Base-by-base conservation (phyloP, 1,139 yeast genomes). In the Protomyces inouyei region DNA sequence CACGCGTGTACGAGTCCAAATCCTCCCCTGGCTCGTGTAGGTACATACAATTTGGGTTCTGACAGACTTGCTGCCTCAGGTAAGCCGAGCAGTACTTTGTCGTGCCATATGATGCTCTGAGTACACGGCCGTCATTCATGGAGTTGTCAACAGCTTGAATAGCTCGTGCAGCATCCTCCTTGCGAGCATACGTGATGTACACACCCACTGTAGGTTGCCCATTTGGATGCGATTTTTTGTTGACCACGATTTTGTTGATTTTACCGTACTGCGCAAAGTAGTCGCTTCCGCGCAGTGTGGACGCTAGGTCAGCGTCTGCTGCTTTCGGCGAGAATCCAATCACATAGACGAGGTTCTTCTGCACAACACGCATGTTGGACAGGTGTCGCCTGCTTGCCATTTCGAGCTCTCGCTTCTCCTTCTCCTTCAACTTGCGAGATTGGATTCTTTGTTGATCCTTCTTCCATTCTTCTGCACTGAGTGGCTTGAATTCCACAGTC, bases 21-120 rank as follows among this genome's bases (percentile, higher is more conserved):
- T 95, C 98, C 78, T 95, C 99, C 67, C 99, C 98, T 2, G 98
- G 98, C 76, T 95, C 98, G 75, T 95, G 99, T 72, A 95, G 81
- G 73, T 93, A 95, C 98, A 95, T 95, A 81, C 99, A 95, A 74
- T 91, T 91, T 67, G 98, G 98, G 76, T 95, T 95, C 67, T 97
- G 98, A 77, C 99, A 95, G 23, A 95, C 86, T 74, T 90, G 96
- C 51, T 97, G 97, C 69, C 98, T 83, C 69, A 95, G 80, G 74
- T 95, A 95, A 1, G 96, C 87, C 16, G 97, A 90, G 76, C 99
- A 95, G 77, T 95, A 95, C 76, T 95, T 95, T 14, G 99, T 95
- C 3, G 98, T 95, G 73, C 99, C 99, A 75, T 92, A 96, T 0
- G 98, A 98, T 16, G 98, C 98, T 6, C 63, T 52, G 18, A 68